phyloP scores from a whole-genome alignment of 345 rosid genomes.

The Lepidium aucheri region DNA sequence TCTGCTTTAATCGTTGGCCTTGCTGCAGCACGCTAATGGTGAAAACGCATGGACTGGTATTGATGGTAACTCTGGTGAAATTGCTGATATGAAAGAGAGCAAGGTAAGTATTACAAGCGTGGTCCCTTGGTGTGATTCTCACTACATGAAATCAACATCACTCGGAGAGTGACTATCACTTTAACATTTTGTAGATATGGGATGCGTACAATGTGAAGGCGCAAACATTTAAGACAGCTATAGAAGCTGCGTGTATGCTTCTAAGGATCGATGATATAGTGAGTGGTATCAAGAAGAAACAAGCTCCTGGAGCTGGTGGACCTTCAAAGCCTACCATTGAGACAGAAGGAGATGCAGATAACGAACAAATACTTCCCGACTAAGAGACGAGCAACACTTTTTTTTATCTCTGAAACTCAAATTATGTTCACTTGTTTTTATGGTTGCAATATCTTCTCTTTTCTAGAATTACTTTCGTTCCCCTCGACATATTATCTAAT shows the following conservation, averaged over 20 bases:
- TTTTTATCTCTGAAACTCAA: background rate
- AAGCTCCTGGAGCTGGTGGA: conserved; percentile 70
- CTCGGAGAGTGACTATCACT: background rate
- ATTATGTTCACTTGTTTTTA: too few species aligned
- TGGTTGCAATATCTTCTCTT: background rate
- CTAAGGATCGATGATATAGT: conserved; percentile 88
- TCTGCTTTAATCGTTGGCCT: background rate
- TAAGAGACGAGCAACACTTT: conserved; percentile 52
- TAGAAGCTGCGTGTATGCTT: conserved; percentile 89
- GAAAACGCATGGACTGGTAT: conserved; percentile 92
- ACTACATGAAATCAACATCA: background rate
- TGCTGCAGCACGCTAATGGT: conserved; percentile 72
- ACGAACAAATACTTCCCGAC: conserved; percentile 87
- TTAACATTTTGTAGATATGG: conserved; percentile 47
- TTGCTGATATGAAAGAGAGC: conserved; percentile 76
- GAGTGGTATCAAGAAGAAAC: conserved; percentile 94
- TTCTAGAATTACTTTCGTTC: too few species aligned
- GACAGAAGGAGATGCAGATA: conserved; percentile 89
- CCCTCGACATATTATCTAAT: too few species aligned
- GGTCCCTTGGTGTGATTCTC: background rate
- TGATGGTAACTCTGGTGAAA: conserved; percentile 80
- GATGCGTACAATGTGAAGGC: conserved; percentile 85
- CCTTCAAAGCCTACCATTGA: conserved; percentile 69
- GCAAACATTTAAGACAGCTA: conserved; percentile 84
- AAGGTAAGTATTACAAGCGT: conserved; percentile 35